Evolutionary conservation across 257 asterid genomes (phyloP).

Genomic region (Hygrophila difformis): DNA sequence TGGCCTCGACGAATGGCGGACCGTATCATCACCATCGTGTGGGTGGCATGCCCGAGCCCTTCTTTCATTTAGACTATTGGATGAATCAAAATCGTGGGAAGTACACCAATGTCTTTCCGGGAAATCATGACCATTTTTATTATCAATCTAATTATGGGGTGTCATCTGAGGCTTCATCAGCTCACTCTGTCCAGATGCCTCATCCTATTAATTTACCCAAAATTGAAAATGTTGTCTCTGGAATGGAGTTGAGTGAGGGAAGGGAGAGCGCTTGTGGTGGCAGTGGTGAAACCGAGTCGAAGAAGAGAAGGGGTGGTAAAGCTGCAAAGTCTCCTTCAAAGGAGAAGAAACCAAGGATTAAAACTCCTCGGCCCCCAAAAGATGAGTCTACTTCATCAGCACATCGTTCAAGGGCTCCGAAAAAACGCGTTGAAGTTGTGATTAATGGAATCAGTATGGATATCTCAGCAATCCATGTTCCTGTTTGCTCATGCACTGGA

Average conservation of each 20-base stretch:
- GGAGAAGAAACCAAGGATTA: slow-evolving; percentile 54
- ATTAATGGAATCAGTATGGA: slow-evolving; percentile 72
- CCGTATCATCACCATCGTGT: slow-evolving; percentile 59
- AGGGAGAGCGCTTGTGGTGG: slow-evolving; percentile 24
- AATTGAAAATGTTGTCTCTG: slow-evolving; percentile 24
- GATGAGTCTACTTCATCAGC: slow-evolving; percentile 30
- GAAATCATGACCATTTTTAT: slow-evolving; percentile 28
- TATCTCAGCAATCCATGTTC: slow-evolving; percentile 61
- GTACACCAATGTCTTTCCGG: slow-evolving; percentile 30
- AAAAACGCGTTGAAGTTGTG: slow-evolving; percentile 59
- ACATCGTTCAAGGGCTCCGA: slow-evolving; percentile 61
- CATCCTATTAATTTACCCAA: slow-evolving; percentile 32
- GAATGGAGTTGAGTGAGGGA: slow-evolving; percentile 32
- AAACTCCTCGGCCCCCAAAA: slow-evolving; percentile 32
- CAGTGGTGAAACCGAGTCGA: slow-evolving; percentile 24
- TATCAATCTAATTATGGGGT: slow-evolving; percentile 40
- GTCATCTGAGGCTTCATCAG: slow-evolving; percentile 44
- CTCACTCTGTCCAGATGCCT: slow-evolving; percentile 42
- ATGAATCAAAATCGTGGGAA: slow-evolving; percentile 39
- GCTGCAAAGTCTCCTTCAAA: slow-evolving; percentile 36
- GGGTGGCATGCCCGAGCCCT: slow-evolving; percentile 43
- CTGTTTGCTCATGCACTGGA: slow-evolving; percentile 85
- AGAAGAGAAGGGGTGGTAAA: slow-evolving; percentile 46
- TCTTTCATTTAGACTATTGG: slow-evolving; percentile 43
- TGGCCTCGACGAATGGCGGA: slow-evolving; percentile 54